phyloP scores from a whole-genome alignment of 176 grass and related monocot species.

The Alloteropsis semialata region DNA sequence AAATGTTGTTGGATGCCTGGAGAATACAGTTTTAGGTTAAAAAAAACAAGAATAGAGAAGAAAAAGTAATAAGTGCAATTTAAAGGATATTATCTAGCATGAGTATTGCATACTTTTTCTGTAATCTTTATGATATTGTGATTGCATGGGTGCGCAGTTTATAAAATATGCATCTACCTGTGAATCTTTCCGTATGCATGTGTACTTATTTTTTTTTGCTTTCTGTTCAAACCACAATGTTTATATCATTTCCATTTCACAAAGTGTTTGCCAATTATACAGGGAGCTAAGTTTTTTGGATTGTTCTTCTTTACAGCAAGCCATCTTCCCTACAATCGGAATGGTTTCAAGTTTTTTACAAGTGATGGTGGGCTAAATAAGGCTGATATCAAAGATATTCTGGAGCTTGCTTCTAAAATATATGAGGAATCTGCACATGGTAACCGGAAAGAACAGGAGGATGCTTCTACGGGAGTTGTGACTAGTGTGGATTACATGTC shows the following conservation, averaged over 20 bases:
- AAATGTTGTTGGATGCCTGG: background rate
- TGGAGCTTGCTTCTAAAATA: conserved; percentile 63
- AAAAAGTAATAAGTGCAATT: background rate
- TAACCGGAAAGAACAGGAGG: conserved; percentile 39
- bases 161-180: background rate
- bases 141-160: background rate
- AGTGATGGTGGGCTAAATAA: conserved; percentile 87
- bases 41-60: background rate
- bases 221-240: background rate
- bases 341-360: conserved; percentile 99
- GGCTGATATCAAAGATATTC: conserved; percentile 86
- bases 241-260: background rate
- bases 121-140: background rate
- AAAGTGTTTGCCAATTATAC: background rate
- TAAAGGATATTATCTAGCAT: background rate
- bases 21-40: background rate
- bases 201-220: background rate
- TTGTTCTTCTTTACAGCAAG: conserved; percentile 65
- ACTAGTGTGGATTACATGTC: conserved; percentile 88
- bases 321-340: conserved; percentile 95
- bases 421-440: conserved; percentile 47
- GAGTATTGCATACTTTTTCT: conserved; percentile 5
- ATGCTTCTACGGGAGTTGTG: conserved; percentile 43
- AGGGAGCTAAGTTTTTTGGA: background rate
- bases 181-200: background rate